Evolutionary conservation across 768 basidiomycete genomes (phyloP).

Genomic region (Filobasidium wieringae): DNA sequence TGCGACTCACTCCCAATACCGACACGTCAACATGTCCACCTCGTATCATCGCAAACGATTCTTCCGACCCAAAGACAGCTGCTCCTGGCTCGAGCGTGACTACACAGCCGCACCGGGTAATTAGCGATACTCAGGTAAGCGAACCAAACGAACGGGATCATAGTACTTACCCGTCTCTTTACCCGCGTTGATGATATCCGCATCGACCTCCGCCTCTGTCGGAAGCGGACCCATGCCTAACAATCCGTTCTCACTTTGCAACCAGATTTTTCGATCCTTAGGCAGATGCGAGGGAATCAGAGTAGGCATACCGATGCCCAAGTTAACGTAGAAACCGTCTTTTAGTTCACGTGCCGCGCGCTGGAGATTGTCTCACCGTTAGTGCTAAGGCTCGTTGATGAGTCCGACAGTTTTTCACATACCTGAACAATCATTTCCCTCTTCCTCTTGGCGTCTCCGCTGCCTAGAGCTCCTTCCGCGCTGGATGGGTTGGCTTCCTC

Average conservation of each 20-base stretch:
- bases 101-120: neutral
- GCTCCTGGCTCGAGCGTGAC: slow-evolving; percentile 81
- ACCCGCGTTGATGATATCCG: slow-evolving; percentile 86
- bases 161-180: slow-evolving; percentile 62
- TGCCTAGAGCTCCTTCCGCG: slow-evolving; percentile 15
- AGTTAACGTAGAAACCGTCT: slow-evolving; percentile 62
- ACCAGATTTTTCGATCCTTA: slow-evolving; percentile 63
- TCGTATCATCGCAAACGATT: slow-evolving; percentile 93
- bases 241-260: slow-evolving; percentile 84
- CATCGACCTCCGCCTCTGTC: slow-evolving; percentile 49
- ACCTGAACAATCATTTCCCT: slow-evolving; percentile 58
- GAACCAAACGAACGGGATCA: too few relatives aligned
- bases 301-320: slow-evolving; percentile 86
- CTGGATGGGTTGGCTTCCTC: slow-evolving; percentile 14
- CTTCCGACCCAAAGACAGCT: slow-evolving; percentile 77
- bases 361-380: neutral
- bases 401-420: too few relatives aligned
- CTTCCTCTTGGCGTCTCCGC: slow-evolving; percentile 35
- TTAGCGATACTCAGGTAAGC: neutral
- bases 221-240: slow-evolving; percentile 68
- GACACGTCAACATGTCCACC: slow-evolving; percentile 86
- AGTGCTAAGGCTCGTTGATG: neutral
- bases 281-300: slow-evolving; percentile 69
- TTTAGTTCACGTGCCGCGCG: slow-evolving; percentile 17
- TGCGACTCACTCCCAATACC: slow-evolving; percentile 66